phyloP scores from a whole-genome alignment of 2,329 filamentous ascomycete genomes.

The Aspergillus proliferans region DNA sequence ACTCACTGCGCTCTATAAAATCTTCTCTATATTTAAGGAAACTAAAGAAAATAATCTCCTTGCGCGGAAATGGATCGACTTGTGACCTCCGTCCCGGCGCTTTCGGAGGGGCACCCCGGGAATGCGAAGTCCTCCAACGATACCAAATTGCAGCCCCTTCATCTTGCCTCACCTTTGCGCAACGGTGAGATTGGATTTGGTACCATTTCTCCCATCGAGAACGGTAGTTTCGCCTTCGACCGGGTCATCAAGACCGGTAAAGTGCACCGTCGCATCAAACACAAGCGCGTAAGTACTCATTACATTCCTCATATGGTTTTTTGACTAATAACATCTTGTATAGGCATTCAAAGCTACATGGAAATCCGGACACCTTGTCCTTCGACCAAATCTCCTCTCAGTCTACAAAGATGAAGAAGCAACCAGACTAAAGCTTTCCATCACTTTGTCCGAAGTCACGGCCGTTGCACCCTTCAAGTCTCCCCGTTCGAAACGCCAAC shows the following conservation, averaged over 20 bases:
- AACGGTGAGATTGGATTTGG: slow-evolving; percentile 52
- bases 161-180: slow-evolving; percentile 21
- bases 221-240: slow-evolving; percentile 94
- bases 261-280: slow-evolving; percentile 81
- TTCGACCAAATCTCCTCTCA: slow-evolving; percentile 82
- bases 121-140: slow-evolving; percentile 21
- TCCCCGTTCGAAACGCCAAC: slow-evolving; percentile 75
- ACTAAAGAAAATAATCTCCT: not conserved
- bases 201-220: slow-evolving; percentile 77
- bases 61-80: slow-evolving; percentile 19
- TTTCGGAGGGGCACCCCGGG: slow-evolving; percentile 18
- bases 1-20: too few species aligned
- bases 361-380: slow-evolving; percentile 83
- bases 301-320: not conserved
- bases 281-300: slow-evolving; percentile 66
- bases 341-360: slow-evolving; percentile 61
- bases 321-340: slow-evolving; percentile 7
- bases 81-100: slow-evolving; percentile 13
- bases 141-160: slow-evolving; percentile 17
- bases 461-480: slow-evolving; percentile 85
- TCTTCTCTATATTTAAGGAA: not conserved
- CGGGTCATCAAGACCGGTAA: slow-evolving; percentile 84
- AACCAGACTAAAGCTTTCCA: slow-evolving; percentile 79
- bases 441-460: slow-evolving; percentile 82
- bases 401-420: slow-evolving; percentile 91